Evolutionary conservation across 345 rosid genomes (phyloP).

Genomic region (Brassica nigra): DNA sequence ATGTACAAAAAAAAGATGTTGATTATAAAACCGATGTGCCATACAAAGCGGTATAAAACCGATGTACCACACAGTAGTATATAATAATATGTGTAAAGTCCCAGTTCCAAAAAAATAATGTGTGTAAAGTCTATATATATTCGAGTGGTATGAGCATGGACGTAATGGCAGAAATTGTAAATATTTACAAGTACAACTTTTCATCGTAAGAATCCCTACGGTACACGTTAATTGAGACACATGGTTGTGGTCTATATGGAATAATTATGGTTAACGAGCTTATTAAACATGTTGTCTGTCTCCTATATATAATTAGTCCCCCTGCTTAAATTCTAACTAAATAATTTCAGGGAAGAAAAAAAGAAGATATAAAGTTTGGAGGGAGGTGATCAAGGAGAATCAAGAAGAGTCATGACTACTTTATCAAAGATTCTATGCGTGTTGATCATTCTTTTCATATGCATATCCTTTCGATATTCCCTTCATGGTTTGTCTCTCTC

Average conservation of each 20-base stretch:
- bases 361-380: background rate
- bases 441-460: slow-evolving; percentile 30
- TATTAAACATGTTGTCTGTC: background rate
- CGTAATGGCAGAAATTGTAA: slow-evolving; percentile 31
- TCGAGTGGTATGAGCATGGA: slow-evolving; percentile 16
- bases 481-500: slow-evolving; percentile 35
- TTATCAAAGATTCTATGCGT: slow-evolving; percentile 30
- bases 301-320: background rate
- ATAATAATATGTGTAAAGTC: too few relatives aligned
- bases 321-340: background rate
- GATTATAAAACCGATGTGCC: background rate
- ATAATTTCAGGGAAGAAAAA: background rate
- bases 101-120: background rate
- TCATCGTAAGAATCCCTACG: slow-evolving; percentile 31
- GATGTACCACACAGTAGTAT: too few relatives aligned
- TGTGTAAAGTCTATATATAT: background rate
- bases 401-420: slow-evolving; percentile 26
- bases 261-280: background rate
- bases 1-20: background rate
- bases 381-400: background rate
- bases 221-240: slow-evolving; percentile 43
- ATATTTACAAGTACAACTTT: slow-evolving; percentile 27
- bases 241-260: slow-evolving; percentile 21
- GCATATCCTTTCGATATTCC: slow-evolving; percentile 26
- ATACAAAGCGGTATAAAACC: background rate